These are phyloP conservation scores for Phaffia australis DNA, from an alignment of 768 basidiomycete species.

Conservation along the genomic window DNA sequence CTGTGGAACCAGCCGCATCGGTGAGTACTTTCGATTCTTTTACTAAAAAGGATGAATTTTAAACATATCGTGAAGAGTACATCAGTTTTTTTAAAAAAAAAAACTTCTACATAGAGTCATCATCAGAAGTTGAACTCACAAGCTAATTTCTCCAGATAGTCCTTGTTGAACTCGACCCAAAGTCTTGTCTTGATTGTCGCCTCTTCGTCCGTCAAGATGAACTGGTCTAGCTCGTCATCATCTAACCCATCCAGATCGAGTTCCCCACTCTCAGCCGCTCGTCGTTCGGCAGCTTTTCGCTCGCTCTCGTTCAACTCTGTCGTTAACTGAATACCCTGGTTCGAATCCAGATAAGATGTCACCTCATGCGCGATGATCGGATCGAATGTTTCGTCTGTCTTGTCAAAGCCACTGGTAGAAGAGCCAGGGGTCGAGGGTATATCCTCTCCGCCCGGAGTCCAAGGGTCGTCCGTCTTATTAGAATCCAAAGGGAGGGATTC, in stretches of 20 bases:
- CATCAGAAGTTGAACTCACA: conserved; percentile 38
- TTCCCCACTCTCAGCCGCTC: conserved; percentile 35
- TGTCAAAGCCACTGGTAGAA: conserved; percentile 32
- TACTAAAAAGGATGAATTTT: neutral
- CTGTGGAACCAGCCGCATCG: conserved; percentile 7
- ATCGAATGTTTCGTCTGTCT: conserved; percentile 53
- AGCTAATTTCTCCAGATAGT: conserved; percentile 78
- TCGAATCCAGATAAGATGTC: conserved; percentile 49
- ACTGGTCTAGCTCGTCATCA: conserved; percentile 72
- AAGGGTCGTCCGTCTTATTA: conserved; percentile 4
- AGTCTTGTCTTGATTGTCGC: conserved; percentile 76
- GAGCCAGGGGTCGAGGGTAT: conserved; percentile 26
- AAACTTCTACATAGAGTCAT: neutral
- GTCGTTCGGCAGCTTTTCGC: conserved; percentile 41
- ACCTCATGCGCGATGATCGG: conserved; percentile 61
- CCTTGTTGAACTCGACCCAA: conserved; percentile 87
- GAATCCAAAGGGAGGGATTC: neutral
- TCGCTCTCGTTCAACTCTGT: conserved; percentile 60
- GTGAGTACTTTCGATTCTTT: conserved; percentile 22
- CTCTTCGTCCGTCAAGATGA: conserved; percentile 67
- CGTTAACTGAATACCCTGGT: conserved; percentile 44
- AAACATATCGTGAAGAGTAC: neutral
- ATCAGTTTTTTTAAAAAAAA: neutral
- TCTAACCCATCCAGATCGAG: conserved; percentile 70
- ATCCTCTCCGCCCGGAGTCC: neutral